Base-by-base conservation (phyloP, 371 early-diverging fungal genomes). In the Haplosporangium sp. region DNA sequence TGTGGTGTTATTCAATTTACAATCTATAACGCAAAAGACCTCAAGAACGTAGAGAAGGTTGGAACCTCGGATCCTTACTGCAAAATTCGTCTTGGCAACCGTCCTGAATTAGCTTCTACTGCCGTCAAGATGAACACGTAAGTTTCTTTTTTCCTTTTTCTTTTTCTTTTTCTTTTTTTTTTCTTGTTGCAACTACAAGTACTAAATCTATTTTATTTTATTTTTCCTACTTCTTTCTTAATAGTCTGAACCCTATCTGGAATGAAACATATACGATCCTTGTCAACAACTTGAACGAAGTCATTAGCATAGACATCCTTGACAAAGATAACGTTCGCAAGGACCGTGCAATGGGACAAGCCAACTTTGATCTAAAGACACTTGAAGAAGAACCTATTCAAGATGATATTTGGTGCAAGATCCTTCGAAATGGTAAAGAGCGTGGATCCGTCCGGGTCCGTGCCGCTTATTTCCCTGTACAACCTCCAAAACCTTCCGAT, bases 61-160 rank as follows among this genome's bases (percentile, higher is more conserved):
- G 95, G 97, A 47, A 88, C 87, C 63, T 90, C 92, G 13, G 96
- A 97, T 77, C 96, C 97, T 0, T 96, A 93, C 68, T 85, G 93
- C 37, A 86, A 86, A 10, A 87, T 96, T 67, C 88, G 86, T 38
- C 82, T 96, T 15, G 90, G 93, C 45, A 91, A 92, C 69, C 88
- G 91, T n/a, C 90, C 90, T 17, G 94, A 92, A 62, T 84, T 94
- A 6, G 89, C 86, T 19, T 85, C 88, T 13, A 92, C 93, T 8
- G 88, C 85, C 2, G 84, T 87, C 8, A 77, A 77, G 35, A 84
- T 88, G 44, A 86, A 93, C 65, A 92, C 71, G 70, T 70, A 70
- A 37, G 70, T 70, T 4, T 10, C 15, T 15, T 11, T 27, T 27
- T 27, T 27, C 27, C 27, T 27, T 27, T 27, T 27, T 27, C 27